phyloP scores from a whole-genome alignment of 1,284 basidiomycete species.

The Heimioporus retisporus region DNA sequence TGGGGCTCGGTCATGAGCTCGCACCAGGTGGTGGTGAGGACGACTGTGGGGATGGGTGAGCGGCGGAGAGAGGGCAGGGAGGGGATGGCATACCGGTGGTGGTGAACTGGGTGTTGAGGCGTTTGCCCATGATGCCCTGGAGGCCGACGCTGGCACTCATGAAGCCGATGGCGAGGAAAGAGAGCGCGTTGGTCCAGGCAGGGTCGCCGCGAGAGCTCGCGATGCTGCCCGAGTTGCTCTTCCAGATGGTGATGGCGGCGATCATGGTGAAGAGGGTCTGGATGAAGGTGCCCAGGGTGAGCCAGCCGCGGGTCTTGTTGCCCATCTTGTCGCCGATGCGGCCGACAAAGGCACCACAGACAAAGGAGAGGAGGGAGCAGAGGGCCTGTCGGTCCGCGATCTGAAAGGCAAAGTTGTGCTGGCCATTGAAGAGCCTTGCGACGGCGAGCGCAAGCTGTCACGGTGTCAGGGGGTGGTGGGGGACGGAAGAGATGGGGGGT shows the following conservation, averaged over 20 bases:
- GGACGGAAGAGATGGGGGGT: slow-evolving; percentile 23
- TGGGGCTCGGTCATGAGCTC: slow-evolving; percentile 86
- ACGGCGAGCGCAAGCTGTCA: slow-evolving; percentile 68
- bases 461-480: slow-evolving; percentile 21
- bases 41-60: slow-evolving; percentile 50
- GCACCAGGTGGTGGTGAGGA: slow-evolving; percentile 87
- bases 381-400: slow-evolving; percentile 86
- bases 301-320: slow-evolving; percentile 78
- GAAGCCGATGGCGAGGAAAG: slow-evolving; percentile 79
- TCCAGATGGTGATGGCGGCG: slow-evolving; percentile 74
- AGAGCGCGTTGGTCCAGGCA: slow-evolving; percentile 73
- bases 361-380: slow-evolving; percentile 80
- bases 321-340: slow-evolving; percentile 80
- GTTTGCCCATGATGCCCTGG: slow-evolving; percentile 88
- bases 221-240: slow-evolving; percentile 66
- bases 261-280: slow-evolving; percentile 83
- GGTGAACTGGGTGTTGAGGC: slow-evolving; percentile 78
- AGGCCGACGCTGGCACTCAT: slow-evolving; percentile 83
- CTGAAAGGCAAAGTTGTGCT: slow-evolving; percentile 71
- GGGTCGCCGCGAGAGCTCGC: slow-evolving; percentile 67
- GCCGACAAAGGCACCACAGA: slow-evolving; percentile 77
- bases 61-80: not conserved
- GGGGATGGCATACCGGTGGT: slow-evolving; percentile 71
- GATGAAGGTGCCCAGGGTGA: slow-evolving; percentile 74
- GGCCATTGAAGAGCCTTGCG: slow-evolving; percentile 72